Conservation (phyloP, 1,284 basidiomycete species). For the Leccinum fuscescens region DNA sequence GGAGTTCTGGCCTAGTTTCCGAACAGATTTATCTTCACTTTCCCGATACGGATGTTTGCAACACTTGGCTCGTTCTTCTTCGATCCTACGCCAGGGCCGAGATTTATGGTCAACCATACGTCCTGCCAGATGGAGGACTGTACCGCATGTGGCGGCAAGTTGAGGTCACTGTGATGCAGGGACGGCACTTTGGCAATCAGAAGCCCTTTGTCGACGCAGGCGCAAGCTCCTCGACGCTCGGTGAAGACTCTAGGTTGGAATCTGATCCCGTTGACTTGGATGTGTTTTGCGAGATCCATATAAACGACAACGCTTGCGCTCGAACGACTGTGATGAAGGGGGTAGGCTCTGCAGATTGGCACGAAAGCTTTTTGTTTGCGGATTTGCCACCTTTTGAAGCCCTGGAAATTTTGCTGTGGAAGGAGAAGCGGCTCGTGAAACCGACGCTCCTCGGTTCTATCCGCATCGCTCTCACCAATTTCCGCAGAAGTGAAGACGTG, state of each 20-base stretch:
- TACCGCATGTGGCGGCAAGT: constrained; percentile 85
- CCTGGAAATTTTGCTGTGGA: constrained; percentile 61
- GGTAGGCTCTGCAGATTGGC: constrained; percentile 68
- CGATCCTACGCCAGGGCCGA: constrained; percentile 76
- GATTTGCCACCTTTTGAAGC: constrained; percentile 72
- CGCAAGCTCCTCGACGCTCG: constrained; percentile 23
- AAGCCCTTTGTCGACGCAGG: constrained; percentile 32
- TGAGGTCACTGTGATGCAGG: constrained; percentile 66
- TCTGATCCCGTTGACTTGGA: constrained; percentile 60
- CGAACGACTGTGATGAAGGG: constrained; percentile 71
- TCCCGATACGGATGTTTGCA: constrained; percentile 52
- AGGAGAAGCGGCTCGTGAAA: constrained; percentile 62
- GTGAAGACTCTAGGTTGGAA: constrained; percentile 40
- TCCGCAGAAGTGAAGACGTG: constrained; percentile 66
- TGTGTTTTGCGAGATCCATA: constrained; percentile 66
- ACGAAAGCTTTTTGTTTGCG: constrained; percentile 69
- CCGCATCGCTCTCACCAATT: constrained; percentile 64
- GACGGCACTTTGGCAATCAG: constrained; percentile 59
- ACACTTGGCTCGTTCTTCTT: constrained; percentile 72
- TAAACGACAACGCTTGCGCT: constrained; percentile 64
- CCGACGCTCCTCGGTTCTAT: constrained; percentile 58
- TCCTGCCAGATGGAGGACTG: constrained; percentile 63
- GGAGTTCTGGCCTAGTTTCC: constrained; percentile 50
- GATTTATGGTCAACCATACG: constrained; percentile 62
- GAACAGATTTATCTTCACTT: constrained; percentile 75